Percentiles rank a stretch among this genome's conserved stretches.
Conservation (phyloP, 805 yeast species). For the Suhomyces prunicola region DNA sequence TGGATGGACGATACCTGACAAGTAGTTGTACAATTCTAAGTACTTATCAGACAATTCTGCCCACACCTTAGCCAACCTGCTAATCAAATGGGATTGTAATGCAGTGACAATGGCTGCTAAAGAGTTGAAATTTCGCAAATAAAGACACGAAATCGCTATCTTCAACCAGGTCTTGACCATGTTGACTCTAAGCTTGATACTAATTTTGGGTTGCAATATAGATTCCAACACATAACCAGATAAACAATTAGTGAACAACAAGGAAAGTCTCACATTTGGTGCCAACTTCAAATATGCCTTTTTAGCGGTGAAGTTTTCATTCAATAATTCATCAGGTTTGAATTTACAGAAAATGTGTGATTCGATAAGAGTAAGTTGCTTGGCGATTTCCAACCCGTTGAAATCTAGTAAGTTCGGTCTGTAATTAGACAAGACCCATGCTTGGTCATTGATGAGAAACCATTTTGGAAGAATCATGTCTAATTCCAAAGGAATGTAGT, state of each 20-base stretch:
- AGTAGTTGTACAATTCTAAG: conserved; percentile 56
- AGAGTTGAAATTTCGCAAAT: conserved; percentile 73
- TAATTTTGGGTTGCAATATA: conserved; percentile 51
- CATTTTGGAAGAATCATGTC: conserved; percentile 41
- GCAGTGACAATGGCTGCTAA: conserved; percentile 77
- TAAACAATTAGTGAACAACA: conserved; percentile 66
- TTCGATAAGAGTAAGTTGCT: conserved; percentile 72
- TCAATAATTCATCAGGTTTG: conserved; percentile 61
- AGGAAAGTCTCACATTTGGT: conserved; percentile 59
- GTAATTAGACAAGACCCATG: conserved; percentile 56
- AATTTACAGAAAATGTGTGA: conserved; percentile 62
- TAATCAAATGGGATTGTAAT: conserved; percentile 66
- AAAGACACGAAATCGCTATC: conserved; percentile 67
- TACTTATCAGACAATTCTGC: conserved; percentile 55
- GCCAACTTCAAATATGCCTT: conserved; percentile 57
- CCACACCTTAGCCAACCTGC: conserved; percentile 64
- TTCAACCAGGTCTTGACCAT: conserved; percentile 70
- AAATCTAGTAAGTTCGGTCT: conserved; percentile 53
- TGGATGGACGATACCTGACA: conserved; percentile 70
- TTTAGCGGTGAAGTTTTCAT: conserved; percentile 60
- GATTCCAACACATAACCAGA: conserved; percentile 73
- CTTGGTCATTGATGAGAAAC: conserved; percentile 50
- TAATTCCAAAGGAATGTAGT: conserved; percentile 31
- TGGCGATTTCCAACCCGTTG: conserved; percentile 72
- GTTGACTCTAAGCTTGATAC: conserved; percentile 48